Evolutionary conservation across 1,139 yeast species (phyloP), one percentile per base, ranked within the genome.

Genomic region (Yamadazyma oceani): DNA sequence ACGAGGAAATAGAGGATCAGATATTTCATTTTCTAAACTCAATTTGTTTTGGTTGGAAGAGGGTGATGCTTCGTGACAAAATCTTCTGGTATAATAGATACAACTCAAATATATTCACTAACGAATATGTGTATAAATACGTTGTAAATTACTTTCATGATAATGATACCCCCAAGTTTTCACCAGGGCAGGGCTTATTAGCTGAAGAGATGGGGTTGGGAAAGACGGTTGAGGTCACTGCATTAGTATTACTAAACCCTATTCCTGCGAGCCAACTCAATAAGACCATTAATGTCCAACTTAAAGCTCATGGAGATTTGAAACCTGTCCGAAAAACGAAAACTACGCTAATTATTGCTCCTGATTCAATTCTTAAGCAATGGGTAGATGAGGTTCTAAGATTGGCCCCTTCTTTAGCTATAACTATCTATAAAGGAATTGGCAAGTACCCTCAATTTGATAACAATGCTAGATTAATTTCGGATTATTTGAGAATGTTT

Each of bases 171-270:
- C 25, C 53, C 45, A 2, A 50, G 10, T 38, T 37, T 4, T 37
- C 64, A 6, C 75, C 74, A 2, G 90, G 88, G 0, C 73, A 72
- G 40, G 96, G 92, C 0, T 62, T 90, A 7, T 58, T 90, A 27
- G 85, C 94, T 1, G 97, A 90, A 55, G 97, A 92, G 59, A 92
- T 92, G 98, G 97, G 98, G 0, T 70, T 92, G 4, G 98, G 98
- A 0, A 92, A 92, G 55, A 90, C 97, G 0, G 82, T 92, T 2
- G 98, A 92, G 56, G 67, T 88, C 6, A 69, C 88, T 2, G 70
- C 95, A 0, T 61, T 89, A 25, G 62, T 83, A 0, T 55, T 82
- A 3, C 54, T 82, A 38, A 84, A 90, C 55, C 79, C 68, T 17
- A 58, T 87, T 14, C 73, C 74, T 0, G 35, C 45, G 0, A 56